Evolutionary conservation across 2,329 filamentous ascomycete species (phyloP).

Genomic region (Phaeosphaeriaceae sp.): DNA sequence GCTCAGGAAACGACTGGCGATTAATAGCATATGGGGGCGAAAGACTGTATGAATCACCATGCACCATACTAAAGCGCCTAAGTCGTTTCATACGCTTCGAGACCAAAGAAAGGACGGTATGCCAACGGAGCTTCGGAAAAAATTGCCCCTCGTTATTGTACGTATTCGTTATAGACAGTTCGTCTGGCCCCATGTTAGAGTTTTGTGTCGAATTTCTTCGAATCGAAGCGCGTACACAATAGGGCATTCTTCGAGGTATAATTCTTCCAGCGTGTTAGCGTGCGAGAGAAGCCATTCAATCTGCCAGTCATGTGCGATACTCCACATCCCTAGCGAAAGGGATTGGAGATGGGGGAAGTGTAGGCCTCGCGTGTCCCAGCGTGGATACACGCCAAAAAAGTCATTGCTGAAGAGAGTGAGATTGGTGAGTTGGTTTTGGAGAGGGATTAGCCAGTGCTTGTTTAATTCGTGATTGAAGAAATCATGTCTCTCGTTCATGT

Average conservation of each 20-base stretch:
- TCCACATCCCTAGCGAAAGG: conserved; percentile 51
- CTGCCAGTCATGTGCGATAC: conserved; percentile 55
- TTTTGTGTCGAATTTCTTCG: conserved; percentile 1
- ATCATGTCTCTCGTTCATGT: conserved; percentile 10
- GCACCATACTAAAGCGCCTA: too few species aligned
- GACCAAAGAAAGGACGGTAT: too few species aligned
- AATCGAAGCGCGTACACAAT: conserved; percentile 31
- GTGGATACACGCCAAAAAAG: too few species aligned
- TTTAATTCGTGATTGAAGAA: conserved; percentile 26
- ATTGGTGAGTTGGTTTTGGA: conserved; percentile 33
- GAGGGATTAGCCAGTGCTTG: conserved; percentile 27
- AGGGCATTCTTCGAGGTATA: conserved; percentile 55
- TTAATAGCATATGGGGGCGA: too few species aligned
- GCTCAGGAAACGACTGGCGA: too few species aligned
- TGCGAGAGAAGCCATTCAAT: conserved; percentile 55
- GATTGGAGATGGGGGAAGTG: conserved; percentile 48
- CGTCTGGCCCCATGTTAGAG: too few species aligned
- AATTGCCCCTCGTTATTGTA: too few species aligned
- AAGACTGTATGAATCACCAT: too few species aligned
- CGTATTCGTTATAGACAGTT: too few species aligned
- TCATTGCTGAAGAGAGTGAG: conserved; percentile 48
- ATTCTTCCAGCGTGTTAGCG: conserved; percentile 45
- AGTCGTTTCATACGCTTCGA: too few species aligned
- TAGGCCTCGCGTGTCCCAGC: too few species aligned
- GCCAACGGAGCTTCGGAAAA: too few species aligned